Base-by-base conservation (phyloP, 805 yeast genomes). In the Lachancea lanzarotensis region DNA sequence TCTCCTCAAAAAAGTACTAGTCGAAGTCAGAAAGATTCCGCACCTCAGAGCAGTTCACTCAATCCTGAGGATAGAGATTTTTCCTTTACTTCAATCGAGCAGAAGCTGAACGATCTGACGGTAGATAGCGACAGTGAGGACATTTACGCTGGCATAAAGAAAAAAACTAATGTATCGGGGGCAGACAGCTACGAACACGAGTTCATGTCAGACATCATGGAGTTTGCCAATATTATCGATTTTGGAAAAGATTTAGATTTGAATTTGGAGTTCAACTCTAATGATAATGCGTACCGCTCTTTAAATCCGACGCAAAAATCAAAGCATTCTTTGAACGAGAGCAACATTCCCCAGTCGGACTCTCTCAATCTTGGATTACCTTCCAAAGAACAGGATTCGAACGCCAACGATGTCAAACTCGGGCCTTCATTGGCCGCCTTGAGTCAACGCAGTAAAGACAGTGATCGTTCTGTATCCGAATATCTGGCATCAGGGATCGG, bases 171-270 rank as follows among this genome's bases (percentile, higher is more conserved):
- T 3, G 17, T 37, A 2, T 9, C 35, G 2, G 32, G 13, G 3
- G 27, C 19, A 3, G 42, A 25, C 19, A 41, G 15, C 15, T 39
- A 25, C 31, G 68, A 60, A 18, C 61, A 56, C 2, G 72, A 68
- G 19, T 60, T 67, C 31, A 60, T 68, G 48, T 62, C 66, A 1
- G 73, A 70, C 38, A 65, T 72, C 13, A 60, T 68, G 60, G 76
- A 72, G 49, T 72, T 72, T 51, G 72, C 74, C 5, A 71, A 67
- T 37, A 64, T 69, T 41, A 70, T 73, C 22, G 68, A 72, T 50
- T 73, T 73, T 52, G 77, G 74, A 4, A 74, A 66, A 19, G 73
- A 65, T 27, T 47, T 70, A 18, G 63, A 69, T 20, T 47, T 70
- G 25, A 65, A 62, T 38, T 49, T 68, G 18, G 68, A 66, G 42